Evolutionary conservation across 768 basidiomycete genomes (phyloP).

Genomic region (Termitomyces sp.): DNA sequence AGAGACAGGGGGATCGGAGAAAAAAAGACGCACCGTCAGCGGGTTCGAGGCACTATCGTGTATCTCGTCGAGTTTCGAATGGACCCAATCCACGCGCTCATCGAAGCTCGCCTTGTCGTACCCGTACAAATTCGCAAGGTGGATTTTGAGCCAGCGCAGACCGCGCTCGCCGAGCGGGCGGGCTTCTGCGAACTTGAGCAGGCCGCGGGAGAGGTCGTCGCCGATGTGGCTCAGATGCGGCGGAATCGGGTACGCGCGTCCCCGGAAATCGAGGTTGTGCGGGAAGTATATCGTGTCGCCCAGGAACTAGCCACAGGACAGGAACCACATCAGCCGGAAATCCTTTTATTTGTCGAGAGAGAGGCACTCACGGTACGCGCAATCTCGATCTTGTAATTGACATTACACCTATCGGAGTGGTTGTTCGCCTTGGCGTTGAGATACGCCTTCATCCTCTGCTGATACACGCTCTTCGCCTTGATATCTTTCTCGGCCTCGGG

Average conservation of each 20-base stretch:
- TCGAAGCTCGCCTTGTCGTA: slow-evolving; percentile 94
- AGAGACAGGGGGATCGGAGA: not conserved
- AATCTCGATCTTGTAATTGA: slow-evolving; percentile 97
- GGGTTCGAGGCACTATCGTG: slow-evolving; percentile 81
- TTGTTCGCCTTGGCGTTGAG: slow-evolving; percentile 65
- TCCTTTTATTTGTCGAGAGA: not conserved
- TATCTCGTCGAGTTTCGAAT: slow-evolving; percentile 67
- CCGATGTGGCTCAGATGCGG: slow-evolving; percentile 95
- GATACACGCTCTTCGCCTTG: slow-evolving; percentile 47
- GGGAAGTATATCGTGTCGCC: slow-evolving; percentile 87
- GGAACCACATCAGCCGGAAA: not conserved
- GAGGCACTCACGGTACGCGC: slow-evolving; percentile 68
- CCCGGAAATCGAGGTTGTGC: slow-evolving; percentile 96
- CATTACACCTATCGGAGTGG: slow-evolving; percentile 86
- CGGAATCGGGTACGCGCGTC: slow-evolving; percentile 94
- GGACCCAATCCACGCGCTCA: slow-evolving; percentile 79
- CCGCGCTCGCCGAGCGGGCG: slow-evolving; percentile 81
- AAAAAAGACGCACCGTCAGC: slow-evolving; percentile 45
- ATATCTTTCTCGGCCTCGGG: slow-evolving; percentile 40
- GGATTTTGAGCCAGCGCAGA: slow-evolving; percentile 92
- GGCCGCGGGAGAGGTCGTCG: slow-evolving; percentile 85
- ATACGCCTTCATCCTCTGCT: slow-evolving; percentile 49
- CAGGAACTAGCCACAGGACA: slow-evolving; percentile 78
- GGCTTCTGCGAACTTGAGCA: slow-evolving; percentile 76
- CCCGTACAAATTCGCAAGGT: slow-evolving; percentile 88